Evolutionary conservation across 805 yeast genomes (phyloP).

Genomic region (Blastobotrys chiropterorum): DNA sequence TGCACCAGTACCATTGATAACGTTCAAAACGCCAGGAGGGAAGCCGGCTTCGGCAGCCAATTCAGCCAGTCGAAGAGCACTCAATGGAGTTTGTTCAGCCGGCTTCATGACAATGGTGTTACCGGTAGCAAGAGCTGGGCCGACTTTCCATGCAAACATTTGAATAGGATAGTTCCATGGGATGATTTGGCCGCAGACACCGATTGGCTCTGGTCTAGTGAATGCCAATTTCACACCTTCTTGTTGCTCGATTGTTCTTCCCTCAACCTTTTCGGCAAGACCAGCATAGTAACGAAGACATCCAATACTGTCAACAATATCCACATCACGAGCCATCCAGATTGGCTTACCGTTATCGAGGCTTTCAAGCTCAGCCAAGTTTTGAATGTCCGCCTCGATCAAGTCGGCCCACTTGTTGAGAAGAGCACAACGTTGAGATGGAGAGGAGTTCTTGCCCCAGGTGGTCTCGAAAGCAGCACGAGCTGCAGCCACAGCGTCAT

Average conservation of each 20-base stretch:
- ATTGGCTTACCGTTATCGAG: conserved; percentile 83
- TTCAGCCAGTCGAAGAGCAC: conserved; percentile 53
- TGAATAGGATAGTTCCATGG: conserved; percentile 68
- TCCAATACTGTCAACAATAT: conserved; percentile 50
- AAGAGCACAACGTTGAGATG: conserved; percentile 56
- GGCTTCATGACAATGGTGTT: conserved; percentile 65
- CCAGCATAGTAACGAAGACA: conserved; percentile 64
- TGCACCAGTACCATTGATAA: conserved; percentile 62
- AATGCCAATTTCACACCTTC: conserved; percentile 63
- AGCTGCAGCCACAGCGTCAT: conserved; percentile 77
- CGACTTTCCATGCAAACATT: conserved; percentile 74
- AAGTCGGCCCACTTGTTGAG: conserved; percentile 69
- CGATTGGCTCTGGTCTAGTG: conserved; percentile 60
- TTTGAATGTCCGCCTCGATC: conserved; percentile 64
- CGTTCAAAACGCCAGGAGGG: conserved; percentile 69
- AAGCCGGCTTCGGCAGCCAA: conserved; percentile 58
- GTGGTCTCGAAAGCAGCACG: conserved; percentile 57
- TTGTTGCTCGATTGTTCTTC: conserved; percentile 59
- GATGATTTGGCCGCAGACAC: conserved; percentile 60
- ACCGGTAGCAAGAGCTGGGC: conserved; percentile 77
- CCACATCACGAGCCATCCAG: conserved; percentile 36
- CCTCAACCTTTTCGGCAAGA: conserved; percentile 62
- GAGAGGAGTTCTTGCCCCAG: conserved; percentile 70
- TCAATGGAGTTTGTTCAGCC: conserved; percentile 68
- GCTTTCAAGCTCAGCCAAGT: conserved; percentile 73